Conservation (phyloP, 2,329 filamentous ascomycete genomes). For the Colletotrichum sp. region DNA sequence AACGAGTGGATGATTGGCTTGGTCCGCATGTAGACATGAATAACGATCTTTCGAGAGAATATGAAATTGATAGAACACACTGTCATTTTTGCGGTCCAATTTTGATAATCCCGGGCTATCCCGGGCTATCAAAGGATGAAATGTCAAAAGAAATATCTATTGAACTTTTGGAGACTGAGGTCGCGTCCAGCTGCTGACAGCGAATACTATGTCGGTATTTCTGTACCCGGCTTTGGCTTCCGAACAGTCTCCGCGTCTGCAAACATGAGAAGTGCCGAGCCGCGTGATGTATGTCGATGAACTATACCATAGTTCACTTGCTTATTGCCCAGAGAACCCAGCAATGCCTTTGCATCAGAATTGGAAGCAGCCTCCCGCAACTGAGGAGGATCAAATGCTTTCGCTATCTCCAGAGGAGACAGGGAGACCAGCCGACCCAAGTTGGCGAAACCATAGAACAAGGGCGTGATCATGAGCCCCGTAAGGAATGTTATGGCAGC, state of each 20-base stretch:
- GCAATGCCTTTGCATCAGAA: neutral
- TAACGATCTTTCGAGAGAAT: neutral
- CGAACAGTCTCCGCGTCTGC: neutral
- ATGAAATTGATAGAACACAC: neutral
- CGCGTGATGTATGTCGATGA: neutral
- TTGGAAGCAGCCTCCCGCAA: neutral
- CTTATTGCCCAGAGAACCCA: neutral
- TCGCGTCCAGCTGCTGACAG: neutral
- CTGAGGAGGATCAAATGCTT: neutral
- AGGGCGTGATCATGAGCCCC: neutral
- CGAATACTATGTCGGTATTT: neutral
- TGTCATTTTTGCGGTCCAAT: neutral
- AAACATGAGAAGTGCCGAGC: neutral
- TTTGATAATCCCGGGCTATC: neutral
- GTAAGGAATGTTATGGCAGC: neutral
- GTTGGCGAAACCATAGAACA: neutral
- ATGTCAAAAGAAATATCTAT: neutral
- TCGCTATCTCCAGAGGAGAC: neutral
- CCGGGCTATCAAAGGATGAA: neutral
- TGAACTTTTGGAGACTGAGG: neutral
- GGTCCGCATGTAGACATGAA: neutral
- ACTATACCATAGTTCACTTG: neutral
- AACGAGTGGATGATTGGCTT: neutral
- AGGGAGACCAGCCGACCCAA: neutral
- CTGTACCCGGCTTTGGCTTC: neutral